Conservation (phyloP, 768 basidiomycete species). For the Rubroboletus satanas region DNA sequence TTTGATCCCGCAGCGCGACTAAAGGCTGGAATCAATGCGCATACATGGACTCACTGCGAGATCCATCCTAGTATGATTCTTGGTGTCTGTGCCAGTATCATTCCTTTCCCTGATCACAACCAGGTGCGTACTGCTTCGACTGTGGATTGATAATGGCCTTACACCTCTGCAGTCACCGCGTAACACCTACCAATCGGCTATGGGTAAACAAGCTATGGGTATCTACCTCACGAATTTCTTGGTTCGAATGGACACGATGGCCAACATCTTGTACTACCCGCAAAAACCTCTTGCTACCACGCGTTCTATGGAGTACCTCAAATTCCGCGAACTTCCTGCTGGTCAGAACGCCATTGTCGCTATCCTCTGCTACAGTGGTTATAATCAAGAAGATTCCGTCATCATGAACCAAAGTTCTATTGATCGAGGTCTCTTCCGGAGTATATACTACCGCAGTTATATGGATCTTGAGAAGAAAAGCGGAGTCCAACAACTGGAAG, state of each 20-base stretch:
- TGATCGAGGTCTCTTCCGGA: slow-evolving; percentile 96
- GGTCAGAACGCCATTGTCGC: slow-evolving; percentile 99
- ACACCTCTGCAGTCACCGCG: slow-evolving; percentile 75
- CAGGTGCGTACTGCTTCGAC: slow-evolving; percentile 55
- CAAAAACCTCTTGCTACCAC: slow-evolving; percentile 99
- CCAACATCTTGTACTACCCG: slow-evolving; percentile 98
- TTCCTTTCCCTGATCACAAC: slow-evolving; percentile 99
- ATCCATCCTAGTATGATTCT: slow-evolving; percentile 99
- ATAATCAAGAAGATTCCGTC: slow-evolving; percentile 99
- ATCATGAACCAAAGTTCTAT: slow-evolving; percentile 99
- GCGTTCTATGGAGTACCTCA: slow-evolving; percentile 98
- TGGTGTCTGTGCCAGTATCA: slow-evolving; percentile 97
- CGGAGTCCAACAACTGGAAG: slow-evolving; percentile 86
- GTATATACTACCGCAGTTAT: slow-evolving; percentile 97
- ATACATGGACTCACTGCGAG: slow-evolving; percentile 98
- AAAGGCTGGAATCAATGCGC: slow-evolving; percentile 78
- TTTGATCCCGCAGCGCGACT: slow-evolving; percentile 86
- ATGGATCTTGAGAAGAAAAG: slow-evolving; percentile 98
- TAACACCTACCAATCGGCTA: slow-evolving; percentile 99
- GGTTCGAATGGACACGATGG: slow-evolving; percentile 99
- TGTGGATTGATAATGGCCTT: neutral
- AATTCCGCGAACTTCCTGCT: slow-evolving; percentile 96
- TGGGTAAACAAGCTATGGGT: slow-evolving; percentile 99
- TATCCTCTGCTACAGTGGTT: slow-evolving; percentile 97
- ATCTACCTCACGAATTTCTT: slow-evolving; percentile 98